Conservation (phyloP, 73 alveolate species). For the Paramecium biaurelia region DNA sequence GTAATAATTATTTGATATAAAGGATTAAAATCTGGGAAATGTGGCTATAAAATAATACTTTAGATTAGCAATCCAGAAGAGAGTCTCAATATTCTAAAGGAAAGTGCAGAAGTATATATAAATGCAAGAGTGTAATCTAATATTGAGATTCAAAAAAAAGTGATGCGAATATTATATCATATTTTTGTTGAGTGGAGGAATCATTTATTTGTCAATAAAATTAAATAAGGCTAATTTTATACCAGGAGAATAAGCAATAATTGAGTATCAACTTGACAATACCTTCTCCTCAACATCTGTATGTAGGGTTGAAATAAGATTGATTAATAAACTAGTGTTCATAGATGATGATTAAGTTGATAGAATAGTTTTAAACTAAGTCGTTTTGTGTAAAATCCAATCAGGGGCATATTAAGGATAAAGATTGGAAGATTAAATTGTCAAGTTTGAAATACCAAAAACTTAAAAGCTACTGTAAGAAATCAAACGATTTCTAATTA, state of each 20-base stretch:
- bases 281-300: neutral
- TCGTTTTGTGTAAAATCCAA: neutral
- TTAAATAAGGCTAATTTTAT: neutral
- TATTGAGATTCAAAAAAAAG: neutral
- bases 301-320: neutral
- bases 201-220: neutral
- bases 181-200: slow-evolving; percentile 32
- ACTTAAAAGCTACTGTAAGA: neutral
- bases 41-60: neutral
- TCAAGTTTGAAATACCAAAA: neutral
- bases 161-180: slow-evolving; percentile 26
- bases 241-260: neutral
- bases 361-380: neutral
- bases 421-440: neutral
- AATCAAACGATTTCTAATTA: neutral
- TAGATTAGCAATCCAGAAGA: neutral
- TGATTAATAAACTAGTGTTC: neutral
- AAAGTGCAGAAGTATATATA: slow-evolving; percentile 6
- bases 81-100: neutral
- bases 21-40: slow-evolving; percentile 17
- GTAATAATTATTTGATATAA: neutral
- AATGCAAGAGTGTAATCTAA: neutral
- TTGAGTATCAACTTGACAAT: slow-evolving; percentile 15
- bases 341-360: slow-evolving; percentile 14
- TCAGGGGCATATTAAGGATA: neutral